Evolutionary conservation across 1,284 basidiomycete species (phyloP), one percentile per base, ranked within the genome.

Genomic region (Prillingera fragicola): DNA sequence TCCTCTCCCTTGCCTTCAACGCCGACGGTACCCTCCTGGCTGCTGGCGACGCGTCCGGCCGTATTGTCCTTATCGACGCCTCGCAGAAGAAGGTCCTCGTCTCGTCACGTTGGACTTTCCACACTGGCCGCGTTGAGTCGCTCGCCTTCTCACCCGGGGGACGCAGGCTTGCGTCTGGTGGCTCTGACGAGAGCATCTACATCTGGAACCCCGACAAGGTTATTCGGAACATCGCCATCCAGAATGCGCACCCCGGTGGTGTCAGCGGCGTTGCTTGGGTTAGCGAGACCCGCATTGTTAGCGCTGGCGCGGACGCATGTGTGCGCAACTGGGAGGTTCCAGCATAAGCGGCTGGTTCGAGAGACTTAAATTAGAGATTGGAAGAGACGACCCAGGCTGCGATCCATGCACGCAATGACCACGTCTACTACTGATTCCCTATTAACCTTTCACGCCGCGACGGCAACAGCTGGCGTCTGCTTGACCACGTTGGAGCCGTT

Each of bases 111-210:
- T 97, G 94, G 94, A 81, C 87, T 4, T 84, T 85, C 75, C 94
- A 98, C 72, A 79, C 82, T 4, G 87, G 80, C 1, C 81, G 88
- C 17, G 79, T 97, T 48, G 79, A 84, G 56, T 80, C 85, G 14
- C 77, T 97, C 13, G 74, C 80, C 1, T 97, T 85, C 80, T 84
- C 84, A 3, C 65, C 79, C 2, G 82, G 87, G 58, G 82, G 82
- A 4, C 75, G 76, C 57, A 79, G 90, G 57, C 80, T 87, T 48
- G 89, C 83, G 3, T 90, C 88, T 8, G 89, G 84, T 13, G 88
- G 88, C 8, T 77, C 94, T 27, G 94, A 98, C 66, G 94, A 91
- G 22, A 81, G 89, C 60, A 81, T 95, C 8, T 95, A 90, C 65
- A 73, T 97, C 29, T 97, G 89, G 83, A 83, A 83, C 56, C 80